phyloP scores from a whole-genome alignment of 106 monocot species.

The Vanilla planifolia region DNA sequence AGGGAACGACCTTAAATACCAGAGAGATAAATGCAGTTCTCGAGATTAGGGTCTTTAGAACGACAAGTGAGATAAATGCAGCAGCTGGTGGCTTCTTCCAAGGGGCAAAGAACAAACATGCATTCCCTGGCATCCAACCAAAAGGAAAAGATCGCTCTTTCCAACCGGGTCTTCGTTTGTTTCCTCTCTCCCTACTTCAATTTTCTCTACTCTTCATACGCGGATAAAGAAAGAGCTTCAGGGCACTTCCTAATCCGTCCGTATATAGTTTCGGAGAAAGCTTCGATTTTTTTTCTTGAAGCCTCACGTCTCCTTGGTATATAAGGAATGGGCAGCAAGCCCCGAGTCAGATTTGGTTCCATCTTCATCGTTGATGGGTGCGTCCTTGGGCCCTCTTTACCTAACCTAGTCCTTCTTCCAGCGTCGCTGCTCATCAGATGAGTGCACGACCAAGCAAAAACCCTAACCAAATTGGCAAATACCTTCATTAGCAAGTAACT shows the following conservation, averaged over 20 bases:
- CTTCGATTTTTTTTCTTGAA: background rate
- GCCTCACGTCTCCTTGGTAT: background rate
- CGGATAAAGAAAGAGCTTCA: background rate
- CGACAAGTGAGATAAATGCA: background rate
- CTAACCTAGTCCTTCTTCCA: too few species aligned
- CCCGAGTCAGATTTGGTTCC: background rate
- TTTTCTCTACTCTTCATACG: background rate
- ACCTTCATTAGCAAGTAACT: too few species aligned
- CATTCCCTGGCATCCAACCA: background rate
- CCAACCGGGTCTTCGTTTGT: background rate
- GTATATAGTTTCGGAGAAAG: background rate
- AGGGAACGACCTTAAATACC: background rate
- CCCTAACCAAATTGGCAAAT: too few species aligned
- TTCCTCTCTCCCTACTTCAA: background rate
- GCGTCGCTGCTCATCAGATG: too few species aligned
- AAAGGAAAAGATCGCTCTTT: conserved; percentile 1
- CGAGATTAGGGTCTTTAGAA: too few species aligned
- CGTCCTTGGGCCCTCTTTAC: too few species aligned
- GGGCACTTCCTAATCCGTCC: background rate
- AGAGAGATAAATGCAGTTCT: too few species aligned
- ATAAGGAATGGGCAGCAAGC: background rate
- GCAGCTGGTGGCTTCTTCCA: background rate
- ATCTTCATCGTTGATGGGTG: background rate
- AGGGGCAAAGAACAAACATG: background rate
- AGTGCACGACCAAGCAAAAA: too few species aligned